Base-by-base conservation (phyloP, 257 asterid species). In the Vinca minor region DNA sequence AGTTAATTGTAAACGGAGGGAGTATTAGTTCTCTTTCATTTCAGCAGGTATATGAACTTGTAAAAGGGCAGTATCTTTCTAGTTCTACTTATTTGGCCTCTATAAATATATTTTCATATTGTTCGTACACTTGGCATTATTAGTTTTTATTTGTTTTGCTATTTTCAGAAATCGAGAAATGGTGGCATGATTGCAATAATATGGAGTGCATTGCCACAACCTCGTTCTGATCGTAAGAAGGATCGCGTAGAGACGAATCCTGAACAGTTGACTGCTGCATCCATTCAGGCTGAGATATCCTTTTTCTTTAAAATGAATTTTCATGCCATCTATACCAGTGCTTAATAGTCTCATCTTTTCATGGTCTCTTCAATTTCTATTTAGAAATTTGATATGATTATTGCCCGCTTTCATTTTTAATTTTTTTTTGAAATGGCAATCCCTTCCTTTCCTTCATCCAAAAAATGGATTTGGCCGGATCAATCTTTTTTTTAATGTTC, bases 231-330 rank as follows among this genome's bases (percentile, higher is more conserved):
- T 81, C 83, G 99, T 60, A 83, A 73, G 73, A 93, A 89, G 81
- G 99, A 93, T 74, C 84, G 97, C 70, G 99, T 93, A 35, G 99
- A 93, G 82, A 93, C 99, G 48, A 93, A 93, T 68, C 99, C 99
- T 0, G 99, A 93, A 73, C 99, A 93, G 85, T 83, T 93, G 75
- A 93, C 99, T 45, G 99, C 99, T 29, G 99, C 99, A 67, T 87
- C 97, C 52, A 84, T 76, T 72, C 88, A 86, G 68, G 97, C 99
- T 39, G 99, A 93, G 84, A 93, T 90, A 93, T 87, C 97, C 97
- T 90, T n/a, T n/a, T n/a, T n/a, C n/a, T n/a, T 38, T 38, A 38
- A 38, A 8, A 8, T 4, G 10, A 13, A 42, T 11, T 56, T 8
- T 20, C 26, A 25, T 68, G 57, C 61, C 41, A 70, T 63, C 20